Conservation (phyloP, 108 stramenopile genomes). For the Skeletonema potamos region DNA sequence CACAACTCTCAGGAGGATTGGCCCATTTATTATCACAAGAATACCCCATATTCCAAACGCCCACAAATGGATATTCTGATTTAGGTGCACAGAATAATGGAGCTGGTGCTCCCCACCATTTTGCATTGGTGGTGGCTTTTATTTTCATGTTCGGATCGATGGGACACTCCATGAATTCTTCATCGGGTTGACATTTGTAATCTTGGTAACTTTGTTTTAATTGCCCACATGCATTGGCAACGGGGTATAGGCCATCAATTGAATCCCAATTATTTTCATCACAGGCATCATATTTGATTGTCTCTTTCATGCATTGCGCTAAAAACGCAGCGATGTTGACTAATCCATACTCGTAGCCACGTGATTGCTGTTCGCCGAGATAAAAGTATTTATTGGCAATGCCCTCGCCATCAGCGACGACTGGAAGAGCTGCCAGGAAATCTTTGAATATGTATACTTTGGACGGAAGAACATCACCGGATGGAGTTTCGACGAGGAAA, state of each 20-base stretch:
- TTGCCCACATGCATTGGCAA: constrained; percentile 33
- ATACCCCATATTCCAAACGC: constrained; percentile 16
- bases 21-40: constrained; percentile 24
- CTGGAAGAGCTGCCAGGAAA: constrained; percentile 2
- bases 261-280: constrained; percentile 34
- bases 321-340: constrained; percentile 38
- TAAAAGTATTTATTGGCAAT: constrained; percentile 18
- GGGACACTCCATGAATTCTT: constrained; percentile 28
- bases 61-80: not conserved
- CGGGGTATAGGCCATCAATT: constrained; percentile 14
- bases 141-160: constrained; percentile 15
- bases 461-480: constrained; percentile 5
- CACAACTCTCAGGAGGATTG: constrained; percentile 16
- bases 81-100: constrained; percentile 16
- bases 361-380: constrained; percentile 7
- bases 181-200: constrained; percentile 15
- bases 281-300: constrained; percentile 49
- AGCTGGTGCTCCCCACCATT: constrained; percentile 25
- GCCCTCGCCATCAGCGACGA: not conserved
- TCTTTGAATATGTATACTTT: constrained; percentile 22
- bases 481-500: constrained; percentile 32
- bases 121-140: constrained; percentile 1
- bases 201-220: constrained; percentile 21
- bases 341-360: constrained; percentile 23
- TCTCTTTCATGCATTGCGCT: constrained; percentile 47